Percentiles rank a stretch among this genome's conserved stretches.
These are phyloP conservation scores for Euphorbia tirucalli DNA, from an alignment of 345 rosid species.

Conservation along the genomic window DNA sequence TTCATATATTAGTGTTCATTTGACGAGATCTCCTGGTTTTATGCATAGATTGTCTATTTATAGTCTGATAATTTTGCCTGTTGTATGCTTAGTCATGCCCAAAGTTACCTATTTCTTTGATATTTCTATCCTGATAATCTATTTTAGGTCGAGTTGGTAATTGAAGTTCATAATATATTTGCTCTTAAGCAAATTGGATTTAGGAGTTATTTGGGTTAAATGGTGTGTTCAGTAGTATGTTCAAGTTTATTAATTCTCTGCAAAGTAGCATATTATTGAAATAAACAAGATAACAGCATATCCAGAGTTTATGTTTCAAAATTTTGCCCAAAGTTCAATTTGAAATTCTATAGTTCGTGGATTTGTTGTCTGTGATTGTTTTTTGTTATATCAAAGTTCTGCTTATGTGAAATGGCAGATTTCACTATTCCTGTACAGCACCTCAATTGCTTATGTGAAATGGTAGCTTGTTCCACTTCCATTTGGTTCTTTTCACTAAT, in stretches of 20 bases:
- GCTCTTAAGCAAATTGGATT: background rate
- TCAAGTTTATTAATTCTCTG: constrained; percentile 1
- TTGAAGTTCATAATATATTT: background rate
- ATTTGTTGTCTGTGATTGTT: background rate
- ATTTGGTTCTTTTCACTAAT: no score
- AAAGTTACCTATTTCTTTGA: no score
- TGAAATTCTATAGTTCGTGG: background rate
- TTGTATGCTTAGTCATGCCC: no score
- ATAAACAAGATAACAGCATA: background rate
- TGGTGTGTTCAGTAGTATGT: background rate
- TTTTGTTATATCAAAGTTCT: background rate
- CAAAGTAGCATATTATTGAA: background rate
- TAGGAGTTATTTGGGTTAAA: background rate
- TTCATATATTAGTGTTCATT: no score
- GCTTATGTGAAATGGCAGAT: constrained; percentile 1
- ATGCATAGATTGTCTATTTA: no score
- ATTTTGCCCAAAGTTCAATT: background rate
- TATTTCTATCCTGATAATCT: no score
- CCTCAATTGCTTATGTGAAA: no score
- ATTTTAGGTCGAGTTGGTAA: constrained; percentile 1
- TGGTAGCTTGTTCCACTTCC: no score
- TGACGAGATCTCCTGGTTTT: constrained; percentile 14
- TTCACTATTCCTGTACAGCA: background rate
- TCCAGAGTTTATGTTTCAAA: background rate
- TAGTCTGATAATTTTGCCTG: no score